phyloP scores from a whole-genome alignment of 2,329 filamentous ascomycete genomes.

The Periconia macrospinosa region DNA sequence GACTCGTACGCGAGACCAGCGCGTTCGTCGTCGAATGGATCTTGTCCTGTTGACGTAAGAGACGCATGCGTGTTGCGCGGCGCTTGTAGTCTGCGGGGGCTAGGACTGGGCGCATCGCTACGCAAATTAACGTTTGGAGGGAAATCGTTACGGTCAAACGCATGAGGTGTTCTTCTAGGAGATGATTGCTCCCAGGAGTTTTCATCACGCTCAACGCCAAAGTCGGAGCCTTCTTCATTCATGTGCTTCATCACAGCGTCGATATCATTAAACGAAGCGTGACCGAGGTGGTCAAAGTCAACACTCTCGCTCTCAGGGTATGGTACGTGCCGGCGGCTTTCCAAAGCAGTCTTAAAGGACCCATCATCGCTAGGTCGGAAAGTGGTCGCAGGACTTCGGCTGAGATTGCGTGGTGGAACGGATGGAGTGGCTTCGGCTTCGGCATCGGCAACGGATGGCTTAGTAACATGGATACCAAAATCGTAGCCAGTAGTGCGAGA shows the following conservation, averaged over 20 bases:
- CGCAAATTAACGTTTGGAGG: constrained; percentile 51
- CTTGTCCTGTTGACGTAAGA: constrained; percentile 47
- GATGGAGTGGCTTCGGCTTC: constrained; percentile 24
- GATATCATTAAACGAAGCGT: constrained; percentile 75
- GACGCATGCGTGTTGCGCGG: constrained; percentile 32
- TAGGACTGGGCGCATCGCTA: constrained; percentile 75
- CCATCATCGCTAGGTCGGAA: constrained; percentile 45
- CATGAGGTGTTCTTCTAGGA: constrained; percentile 34
- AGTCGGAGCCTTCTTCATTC: constrained; percentile 70
- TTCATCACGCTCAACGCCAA: constrained; percentile 69
- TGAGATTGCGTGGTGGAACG: constrained; percentile 23
- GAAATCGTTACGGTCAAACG: constrained; percentile 35
- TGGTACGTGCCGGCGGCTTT: constrained; percentile 32
- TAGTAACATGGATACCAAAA: constrained; percentile 44
- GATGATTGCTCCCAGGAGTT: constrained; percentile 46
- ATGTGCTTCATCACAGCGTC: constrained; percentile 91
- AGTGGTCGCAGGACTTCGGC: constrained; percentile 43
- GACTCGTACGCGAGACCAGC: constrained; percentile 57
- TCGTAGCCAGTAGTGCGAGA: constrained; percentile 34
- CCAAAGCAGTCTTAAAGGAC: constrained; percentile 42
- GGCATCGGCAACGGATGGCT: constrained; percentile 32
- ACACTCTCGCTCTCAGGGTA: constrained; percentile 43
- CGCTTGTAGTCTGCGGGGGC: constrained; percentile 57
- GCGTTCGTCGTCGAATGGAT: constrained; percentile 66
- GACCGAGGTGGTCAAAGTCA: constrained; percentile 36